These are phyloP conservation scores for Lasiosphaeris hirsuta DNA, from an alignment of 495 filamentous ascomycete genomes.

Conservation along the genomic window DNA sequence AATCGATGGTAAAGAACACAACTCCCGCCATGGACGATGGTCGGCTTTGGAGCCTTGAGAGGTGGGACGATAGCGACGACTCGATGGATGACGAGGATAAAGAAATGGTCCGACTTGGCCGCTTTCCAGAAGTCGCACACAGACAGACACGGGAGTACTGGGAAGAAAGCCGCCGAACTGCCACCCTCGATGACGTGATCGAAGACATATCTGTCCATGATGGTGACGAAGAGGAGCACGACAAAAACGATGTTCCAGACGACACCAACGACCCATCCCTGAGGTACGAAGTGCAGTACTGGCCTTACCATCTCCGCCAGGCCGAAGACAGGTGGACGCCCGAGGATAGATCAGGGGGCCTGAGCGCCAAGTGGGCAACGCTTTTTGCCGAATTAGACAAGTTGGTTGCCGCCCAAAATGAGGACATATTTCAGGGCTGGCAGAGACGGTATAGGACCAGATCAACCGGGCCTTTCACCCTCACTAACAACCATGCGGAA, in stretches of 20 bases:
- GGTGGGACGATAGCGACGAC: background rate
- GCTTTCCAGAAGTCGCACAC: background rate
- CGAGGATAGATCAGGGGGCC: conserved; percentile 12
- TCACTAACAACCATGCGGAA: conserved; percentile 2
- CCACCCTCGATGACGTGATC: no score
- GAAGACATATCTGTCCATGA: no score
- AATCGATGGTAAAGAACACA: no score
- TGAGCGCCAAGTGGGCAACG: conserved; percentile 10
- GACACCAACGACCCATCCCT: background rate
- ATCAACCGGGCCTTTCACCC: background rate
- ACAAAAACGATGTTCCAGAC: background rate
- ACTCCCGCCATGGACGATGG: no score
- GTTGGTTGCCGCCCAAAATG: no score
- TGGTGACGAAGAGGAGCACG: no score
- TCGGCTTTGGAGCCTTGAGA: no score
- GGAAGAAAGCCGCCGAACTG: no score
- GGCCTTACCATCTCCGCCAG: conserved; percentile 19
- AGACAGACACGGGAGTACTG: no score
- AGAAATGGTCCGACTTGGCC: background rate
- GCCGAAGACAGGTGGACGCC: conserved; percentile 16
- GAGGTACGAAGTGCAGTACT: conserved; percentile 23
- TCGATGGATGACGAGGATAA: background rate
- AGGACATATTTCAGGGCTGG: no score
- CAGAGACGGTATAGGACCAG: no score
- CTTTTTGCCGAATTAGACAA: no score